Evolutionary conservation across 306 rosid genomes (phyloP).

Genomic region (Cucurbita maxima): DNA sequence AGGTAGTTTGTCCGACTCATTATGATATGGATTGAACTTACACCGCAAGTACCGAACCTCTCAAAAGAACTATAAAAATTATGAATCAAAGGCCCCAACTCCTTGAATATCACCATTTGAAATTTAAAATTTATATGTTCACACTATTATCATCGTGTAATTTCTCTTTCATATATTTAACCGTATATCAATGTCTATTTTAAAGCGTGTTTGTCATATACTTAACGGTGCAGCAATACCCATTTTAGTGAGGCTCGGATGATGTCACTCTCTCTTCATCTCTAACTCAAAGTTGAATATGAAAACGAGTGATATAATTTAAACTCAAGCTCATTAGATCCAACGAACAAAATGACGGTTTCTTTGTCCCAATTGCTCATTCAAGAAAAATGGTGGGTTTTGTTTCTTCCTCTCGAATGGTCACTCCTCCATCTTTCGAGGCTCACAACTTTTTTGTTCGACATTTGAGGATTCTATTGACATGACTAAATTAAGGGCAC

Average conservation of each 20-base stretch:
- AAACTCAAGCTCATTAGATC: neutral
- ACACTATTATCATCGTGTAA: neutral
- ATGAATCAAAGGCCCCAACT: neutral
- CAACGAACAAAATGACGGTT: neutral
- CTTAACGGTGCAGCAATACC: no score
- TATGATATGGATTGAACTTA: constrained; percentile 24
- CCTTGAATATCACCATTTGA: neutral
- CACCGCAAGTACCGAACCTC: constrained; percentile 1
- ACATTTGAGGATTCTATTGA: no score
- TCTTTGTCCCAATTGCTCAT: neutral
- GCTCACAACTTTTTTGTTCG: no score
- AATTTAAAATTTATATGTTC: neutral
- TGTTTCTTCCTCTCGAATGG: neutral
- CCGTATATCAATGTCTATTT: no score
- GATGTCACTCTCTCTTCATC: no score
- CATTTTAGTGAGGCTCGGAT: neutral
- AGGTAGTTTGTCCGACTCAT: constrained; percentile 41
- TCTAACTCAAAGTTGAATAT: neutral
- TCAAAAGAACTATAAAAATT: neutral
- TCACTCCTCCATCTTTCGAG: neutral
- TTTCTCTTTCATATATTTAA: no score
- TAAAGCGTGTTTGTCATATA: no score
- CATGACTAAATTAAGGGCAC: no score
- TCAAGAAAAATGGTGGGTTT: neutral
- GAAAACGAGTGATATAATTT: neutral